phyloP scores from a whole-genome alignment of 2,329 filamentous ascomycete species.

The Pyricularia sp. region DNA sequence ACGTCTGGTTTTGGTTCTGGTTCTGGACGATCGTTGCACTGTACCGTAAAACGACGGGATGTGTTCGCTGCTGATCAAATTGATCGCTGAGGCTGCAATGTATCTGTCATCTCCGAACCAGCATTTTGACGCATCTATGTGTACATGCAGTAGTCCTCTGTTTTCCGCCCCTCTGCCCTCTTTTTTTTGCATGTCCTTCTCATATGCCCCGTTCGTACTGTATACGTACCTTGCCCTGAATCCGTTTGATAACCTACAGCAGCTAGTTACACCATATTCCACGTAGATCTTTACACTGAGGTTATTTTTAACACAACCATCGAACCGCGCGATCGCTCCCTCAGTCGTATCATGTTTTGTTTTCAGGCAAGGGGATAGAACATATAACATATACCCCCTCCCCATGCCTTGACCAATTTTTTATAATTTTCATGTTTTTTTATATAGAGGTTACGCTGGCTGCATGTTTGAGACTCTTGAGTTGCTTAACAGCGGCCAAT shows the following conservation, averaged over 20 bases:
- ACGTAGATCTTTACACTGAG: neutral
- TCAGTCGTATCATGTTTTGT: neutral
- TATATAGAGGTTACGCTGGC: neutral
- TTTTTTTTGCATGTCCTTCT: no score
- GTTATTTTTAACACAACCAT: neutral
- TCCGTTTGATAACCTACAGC: neutral
- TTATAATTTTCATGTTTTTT: no score
- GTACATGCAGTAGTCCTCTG: neutral
- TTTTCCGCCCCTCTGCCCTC: no score
- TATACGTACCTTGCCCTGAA: neutral
- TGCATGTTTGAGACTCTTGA: neutral
- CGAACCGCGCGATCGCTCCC: neutral
- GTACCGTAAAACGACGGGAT: no score
- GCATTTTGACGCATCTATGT: no score
- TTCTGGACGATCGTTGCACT: neutral
- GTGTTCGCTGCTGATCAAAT: no score
- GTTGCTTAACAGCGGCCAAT: neutral
- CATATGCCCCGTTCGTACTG: neutral
- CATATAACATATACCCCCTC: neutral
- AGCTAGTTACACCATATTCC: neutral
- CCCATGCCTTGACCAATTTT: neutral
- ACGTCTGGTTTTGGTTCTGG: rapidly evolving
- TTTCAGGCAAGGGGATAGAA: neutral
- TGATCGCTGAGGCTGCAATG: no score
- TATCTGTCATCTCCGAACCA: no score